Evolutionary conservation across 2,329 filamentous ascomycete species (phyloP).

Genomic region (Cryphonectria radicalis): DNA sequence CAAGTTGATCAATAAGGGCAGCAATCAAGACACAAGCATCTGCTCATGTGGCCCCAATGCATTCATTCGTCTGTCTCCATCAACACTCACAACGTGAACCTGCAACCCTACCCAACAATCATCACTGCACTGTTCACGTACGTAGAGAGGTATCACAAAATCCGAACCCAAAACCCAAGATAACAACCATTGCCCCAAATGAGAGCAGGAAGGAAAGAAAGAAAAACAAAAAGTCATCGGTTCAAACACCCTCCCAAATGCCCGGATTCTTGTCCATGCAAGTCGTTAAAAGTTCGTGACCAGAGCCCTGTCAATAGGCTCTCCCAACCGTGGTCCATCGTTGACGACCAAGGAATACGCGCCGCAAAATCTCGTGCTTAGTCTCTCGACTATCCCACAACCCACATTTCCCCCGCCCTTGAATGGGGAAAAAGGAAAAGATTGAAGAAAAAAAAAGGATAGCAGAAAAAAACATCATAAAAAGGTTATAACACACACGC

Average conservation of each 20-base stretch:
- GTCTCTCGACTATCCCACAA: background rate
- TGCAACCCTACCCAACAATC: background rate
- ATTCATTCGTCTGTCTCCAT: background rate
- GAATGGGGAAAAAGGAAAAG: background rate
- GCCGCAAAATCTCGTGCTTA: background rate
- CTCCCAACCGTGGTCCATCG: background rate
- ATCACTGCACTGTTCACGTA: background rate
- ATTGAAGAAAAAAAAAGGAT: background rate
- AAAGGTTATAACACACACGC: background rate
- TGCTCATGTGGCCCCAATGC: background rate
- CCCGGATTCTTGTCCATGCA: background rate
- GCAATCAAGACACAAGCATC: background rate
- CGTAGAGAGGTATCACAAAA: background rate
- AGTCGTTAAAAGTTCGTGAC: constrained; percentile 6
- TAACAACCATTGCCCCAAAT: background rate
- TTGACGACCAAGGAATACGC: background rate
- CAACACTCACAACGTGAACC: background rate
- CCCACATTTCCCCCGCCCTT: too few species aligned
- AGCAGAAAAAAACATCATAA: background rate
- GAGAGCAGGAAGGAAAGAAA: background rate
- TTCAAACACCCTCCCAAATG: background rate
- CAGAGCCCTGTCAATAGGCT: background rate
- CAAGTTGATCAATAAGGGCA: background rate
- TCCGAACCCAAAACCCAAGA: background rate
- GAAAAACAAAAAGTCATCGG: background rate